These are phyloP conservation scores for Phytophthora hybrid DNA, from an alignment of 352 stramenopile genomes.

Conservation along the genomic window DNA sequence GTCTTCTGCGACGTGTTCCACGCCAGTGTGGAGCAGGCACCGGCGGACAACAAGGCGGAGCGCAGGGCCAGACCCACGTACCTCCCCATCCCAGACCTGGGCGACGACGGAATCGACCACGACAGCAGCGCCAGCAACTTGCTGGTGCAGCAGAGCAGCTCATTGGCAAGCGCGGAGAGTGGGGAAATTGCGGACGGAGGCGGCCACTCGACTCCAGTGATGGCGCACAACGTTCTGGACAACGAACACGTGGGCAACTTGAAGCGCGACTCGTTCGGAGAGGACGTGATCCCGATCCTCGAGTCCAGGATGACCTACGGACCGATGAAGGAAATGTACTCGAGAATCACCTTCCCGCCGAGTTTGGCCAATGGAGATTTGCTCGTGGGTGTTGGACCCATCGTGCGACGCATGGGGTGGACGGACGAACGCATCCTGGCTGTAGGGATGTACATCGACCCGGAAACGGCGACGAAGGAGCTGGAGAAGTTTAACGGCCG, in stretches of 20 bases:
- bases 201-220: slow-evolving; percentile 29
- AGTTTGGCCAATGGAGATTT: slow-evolving; percentile 80
- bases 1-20: slow-evolving; percentile 82
- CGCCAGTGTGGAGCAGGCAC: slow-evolving; percentile 70
- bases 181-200: slow-evolving; percentile 9
- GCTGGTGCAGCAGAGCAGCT: slow-evolving; percentile 31
- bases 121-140: slow-evolving; percentile 37
- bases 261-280: slow-evolving; percentile 46
- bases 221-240: slow-evolving; percentile 35
- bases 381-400: slow-evolving; percentile 73
- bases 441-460: slow-evolving; percentile 83
- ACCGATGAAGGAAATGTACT: slow-evolving; percentile 80
- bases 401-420: slow-evolving; percentile 85
- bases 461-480: slow-evolving; percentile 60
- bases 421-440: slow-evolving; percentile 85
- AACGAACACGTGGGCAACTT: slow-evolving; percentile 29
- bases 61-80: slow-evolving; percentile 71
- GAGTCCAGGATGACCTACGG: slow-evolving; percentile 74
- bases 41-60: slow-evolving; percentile 62
- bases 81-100: slow-evolving; percentile 71
- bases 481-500: slow-evolving; percentile 65
- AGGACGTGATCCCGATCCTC: slow-evolving; percentile 65
- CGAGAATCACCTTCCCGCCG: slow-evolving; percentile 79
- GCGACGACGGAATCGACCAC: slow-evolving; percentile 30
- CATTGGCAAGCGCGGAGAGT: slow-evolving; percentile 9